Evolutionary conservation across 169 alveolate species (phyloP).

Genomic region (Plasmodium inui): DNA sequence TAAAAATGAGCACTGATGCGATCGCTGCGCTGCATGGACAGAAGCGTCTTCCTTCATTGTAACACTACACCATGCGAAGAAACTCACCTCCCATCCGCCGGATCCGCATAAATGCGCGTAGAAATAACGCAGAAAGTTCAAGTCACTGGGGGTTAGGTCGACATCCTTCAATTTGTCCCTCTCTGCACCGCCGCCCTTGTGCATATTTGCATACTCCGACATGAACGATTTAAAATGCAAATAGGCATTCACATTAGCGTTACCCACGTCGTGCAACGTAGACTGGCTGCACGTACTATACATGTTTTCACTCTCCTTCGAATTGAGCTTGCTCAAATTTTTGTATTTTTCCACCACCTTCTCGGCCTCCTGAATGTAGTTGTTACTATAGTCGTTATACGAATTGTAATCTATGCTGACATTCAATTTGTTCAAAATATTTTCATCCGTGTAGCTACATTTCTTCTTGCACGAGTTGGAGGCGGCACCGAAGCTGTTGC

Average conservation of each 20-base stretch:
- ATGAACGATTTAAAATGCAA: slow-evolving; percentile 33
- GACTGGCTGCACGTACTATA: slow-evolving; percentile 40
- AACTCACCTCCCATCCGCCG: slow-evolving; percentile 22
- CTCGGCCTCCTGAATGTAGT: slow-evolving; percentile 69
- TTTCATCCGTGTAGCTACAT: slow-evolving; percentile 57
- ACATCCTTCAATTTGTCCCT: neutral
- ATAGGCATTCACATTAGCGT: slow-evolving; percentile 23
- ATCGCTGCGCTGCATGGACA: neutral
- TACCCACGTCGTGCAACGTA: neutral
- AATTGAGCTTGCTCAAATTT: slow-evolving; percentile 33
- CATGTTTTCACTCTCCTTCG: slow-evolving; percentile 71
- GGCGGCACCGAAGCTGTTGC: neutral
- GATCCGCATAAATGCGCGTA: slow-evolving; percentile 14
- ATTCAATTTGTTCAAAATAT: slow-evolving; percentile 50
- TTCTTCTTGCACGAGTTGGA: slow-evolving; percentile 9
- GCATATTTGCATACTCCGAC: slow-evolving; percentile 47
- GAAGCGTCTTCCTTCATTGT: neutral
- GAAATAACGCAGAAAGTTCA: slow-evolving; percentile 4
- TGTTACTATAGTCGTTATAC: slow-evolving; percentile 36
- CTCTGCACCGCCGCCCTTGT: slow-evolving; percentile 15
- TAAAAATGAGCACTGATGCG: neutral
- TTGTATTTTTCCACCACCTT: slow-evolving; percentile 64
- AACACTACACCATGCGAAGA: neutral
- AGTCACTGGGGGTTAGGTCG: slow-evolving; percentile 7
- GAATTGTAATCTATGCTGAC: slow-evolving; percentile 62